These are phyloP conservation scores for Eucalyptus cloeziana DNA, from an alignment of 345 rosid species.

Conservation along the genomic window DNA sequence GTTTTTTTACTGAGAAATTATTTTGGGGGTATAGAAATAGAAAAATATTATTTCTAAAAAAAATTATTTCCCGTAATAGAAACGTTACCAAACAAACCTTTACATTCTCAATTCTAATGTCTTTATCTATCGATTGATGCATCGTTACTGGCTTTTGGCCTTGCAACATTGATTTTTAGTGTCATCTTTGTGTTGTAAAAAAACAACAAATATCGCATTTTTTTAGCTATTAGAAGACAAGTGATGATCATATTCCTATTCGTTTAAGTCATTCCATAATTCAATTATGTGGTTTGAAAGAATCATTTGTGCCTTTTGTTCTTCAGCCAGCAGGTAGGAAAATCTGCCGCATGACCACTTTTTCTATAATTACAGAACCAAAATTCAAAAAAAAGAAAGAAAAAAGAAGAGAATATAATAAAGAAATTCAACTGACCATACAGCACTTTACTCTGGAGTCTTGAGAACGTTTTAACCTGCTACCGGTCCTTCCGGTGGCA, in stretches of 20 bases:
- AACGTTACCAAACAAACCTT: accelerated
- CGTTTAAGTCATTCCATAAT: neutral
- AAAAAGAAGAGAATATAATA: neutral
- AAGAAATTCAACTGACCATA: neutral
- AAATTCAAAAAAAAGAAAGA: neutral
- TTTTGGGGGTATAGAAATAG: accelerated
- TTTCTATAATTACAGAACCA: neutral
- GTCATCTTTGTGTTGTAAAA: accelerated
- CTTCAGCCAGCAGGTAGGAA: neutral
- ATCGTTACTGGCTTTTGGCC: neutral
- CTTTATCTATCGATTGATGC: neutral
- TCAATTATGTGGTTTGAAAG: neutral
- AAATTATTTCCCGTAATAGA: accelerated
- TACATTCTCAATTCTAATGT: neutral
- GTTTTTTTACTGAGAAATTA: accelerated
- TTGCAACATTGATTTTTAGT: neutral
- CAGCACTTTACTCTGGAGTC: neutral
- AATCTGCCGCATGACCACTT: neutral
- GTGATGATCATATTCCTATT: neutral
- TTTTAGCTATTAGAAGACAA: neutral
- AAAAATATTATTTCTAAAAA: too few species aligned
- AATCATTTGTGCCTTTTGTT: neutral
- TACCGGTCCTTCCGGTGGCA: neutral
- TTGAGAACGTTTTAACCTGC: neutral
- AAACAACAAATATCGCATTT: neutral